Conservation (phyloP, 768 basidiomycete species). For the Termitomyces sp. region DNA sequence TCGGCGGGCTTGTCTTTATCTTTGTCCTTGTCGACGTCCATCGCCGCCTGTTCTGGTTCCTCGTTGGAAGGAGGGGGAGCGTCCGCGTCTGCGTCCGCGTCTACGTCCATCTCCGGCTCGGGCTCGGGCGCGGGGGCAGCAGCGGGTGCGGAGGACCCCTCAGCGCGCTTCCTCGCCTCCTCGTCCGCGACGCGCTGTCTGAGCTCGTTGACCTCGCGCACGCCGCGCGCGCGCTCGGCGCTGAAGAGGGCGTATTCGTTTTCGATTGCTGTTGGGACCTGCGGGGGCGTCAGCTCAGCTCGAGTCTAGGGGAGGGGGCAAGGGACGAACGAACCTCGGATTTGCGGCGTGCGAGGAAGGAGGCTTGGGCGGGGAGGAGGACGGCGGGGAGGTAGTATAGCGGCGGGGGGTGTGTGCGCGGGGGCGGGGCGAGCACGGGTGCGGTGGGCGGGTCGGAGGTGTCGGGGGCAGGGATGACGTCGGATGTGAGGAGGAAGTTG, state of each 20-base stretch:
- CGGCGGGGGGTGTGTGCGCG: conserved; percentile 70
- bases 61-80: not conserved
- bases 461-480: conserved; percentile 50
- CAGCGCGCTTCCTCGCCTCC: conserved; percentile 46
- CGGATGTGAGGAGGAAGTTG: conserved; percentile 75
- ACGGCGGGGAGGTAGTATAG: conserved; percentile 74
- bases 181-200: conserved; percentile 66
- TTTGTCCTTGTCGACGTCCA: not conserved
- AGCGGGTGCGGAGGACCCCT: conserved; percentile 23
- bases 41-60: not conserved
- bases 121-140: not conserved
- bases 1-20: not conserved
- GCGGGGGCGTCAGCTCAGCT: not conserved
- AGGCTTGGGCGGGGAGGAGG: conserved; percentile 66
- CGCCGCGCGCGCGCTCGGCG: conserved; percentile 52
- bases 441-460: conserved; percentile 20
- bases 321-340: conserved; percentile 44
- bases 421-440: conserved; percentile 42
- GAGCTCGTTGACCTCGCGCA: conserved; percentile 59
- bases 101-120: not conserved
- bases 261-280: conserved; percentile 63
- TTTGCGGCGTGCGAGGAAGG: conserved; percentile 60
- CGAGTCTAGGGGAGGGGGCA: not conserved
- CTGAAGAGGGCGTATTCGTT: conserved; percentile 68
- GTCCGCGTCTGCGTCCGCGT: not conserved